These are phyloP conservation scores for Boechera divaricarpa DNA, from an alignment of 345 rosid genomes.

Conservation along the genomic window DNA sequence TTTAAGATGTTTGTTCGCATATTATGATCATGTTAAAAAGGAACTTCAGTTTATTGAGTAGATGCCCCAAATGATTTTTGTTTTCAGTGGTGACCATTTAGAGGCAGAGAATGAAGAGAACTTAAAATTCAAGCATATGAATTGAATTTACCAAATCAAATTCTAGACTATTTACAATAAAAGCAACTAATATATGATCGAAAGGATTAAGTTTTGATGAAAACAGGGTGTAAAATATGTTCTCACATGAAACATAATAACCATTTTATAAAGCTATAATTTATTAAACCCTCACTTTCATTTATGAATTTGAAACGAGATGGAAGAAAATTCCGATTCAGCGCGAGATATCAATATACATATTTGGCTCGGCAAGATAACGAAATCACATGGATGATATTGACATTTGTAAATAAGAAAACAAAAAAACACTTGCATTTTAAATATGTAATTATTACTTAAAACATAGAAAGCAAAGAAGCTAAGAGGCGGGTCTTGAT, in stretches of 20 bases:
- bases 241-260: neutral
- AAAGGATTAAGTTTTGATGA: neutral
- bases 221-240: too few relatives aligned
- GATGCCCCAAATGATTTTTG: neutral
- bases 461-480: conserved; percentile 17
- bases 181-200: neutral
- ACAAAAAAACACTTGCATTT: neutral
- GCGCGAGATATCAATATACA: neutral
- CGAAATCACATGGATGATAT: conserved; percentile 17
- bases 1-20: conserved; percentile 17
- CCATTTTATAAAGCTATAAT: neutral
- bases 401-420: neutral
- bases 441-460: conserved; percentile 14
- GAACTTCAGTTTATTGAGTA: neutral
- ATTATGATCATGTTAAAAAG: neutral
- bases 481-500: conserved; percentile 12
- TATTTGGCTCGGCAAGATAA: neutral
- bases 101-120: neutral
- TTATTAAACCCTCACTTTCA: too few relatives aligned
- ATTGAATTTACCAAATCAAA: neutral
- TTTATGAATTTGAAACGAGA: neutral
- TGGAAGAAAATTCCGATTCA: neutral
- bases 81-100: neutral
- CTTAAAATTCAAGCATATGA: neutral
- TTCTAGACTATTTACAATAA: neutral